Conservation (phyloP, 805 yeast genomes). For the Cyberlindnera mycetangii region DNA sequence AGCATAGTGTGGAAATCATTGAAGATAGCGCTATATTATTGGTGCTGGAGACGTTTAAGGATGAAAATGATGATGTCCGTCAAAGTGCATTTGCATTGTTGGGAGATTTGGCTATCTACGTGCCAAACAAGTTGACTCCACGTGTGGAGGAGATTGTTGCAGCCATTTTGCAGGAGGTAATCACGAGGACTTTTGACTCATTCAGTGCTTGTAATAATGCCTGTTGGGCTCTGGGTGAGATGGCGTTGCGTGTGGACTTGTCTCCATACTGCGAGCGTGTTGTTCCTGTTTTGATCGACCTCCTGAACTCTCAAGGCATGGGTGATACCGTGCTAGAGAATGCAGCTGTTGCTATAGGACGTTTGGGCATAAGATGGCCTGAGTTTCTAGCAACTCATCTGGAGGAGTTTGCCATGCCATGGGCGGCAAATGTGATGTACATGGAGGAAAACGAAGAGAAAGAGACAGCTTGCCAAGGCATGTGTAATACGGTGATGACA, state of each 20-base stretch:
- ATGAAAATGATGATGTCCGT: conserved; percentile 80
- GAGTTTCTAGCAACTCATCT: conserved; percentile 57
- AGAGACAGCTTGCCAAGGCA: conserved; percentile 82
- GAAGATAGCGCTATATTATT: conserved; percentile 53
- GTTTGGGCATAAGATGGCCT: conserved; percentile 68
- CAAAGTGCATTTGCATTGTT: conserved; percentile 87
- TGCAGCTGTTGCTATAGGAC: conserved; percentile 84
- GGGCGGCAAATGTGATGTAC: conserved; percentile 69
- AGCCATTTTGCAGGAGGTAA: conserved; percentile 68
- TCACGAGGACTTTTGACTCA: conserved; percentile 45
- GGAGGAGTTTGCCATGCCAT: conserved; percentile 53
- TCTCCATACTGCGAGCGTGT: conserved; percentile 53
- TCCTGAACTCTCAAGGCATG: conserved; percentile 55
- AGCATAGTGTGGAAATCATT: conserved; percentile 56
- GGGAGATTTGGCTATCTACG: conserved; percentile 80
- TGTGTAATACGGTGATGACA: conserved; percentile 62
- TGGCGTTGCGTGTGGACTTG: conserved; percentile 57
- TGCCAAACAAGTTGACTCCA: conserved; percentile 34
- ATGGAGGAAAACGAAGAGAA: conserved; percentile 84
- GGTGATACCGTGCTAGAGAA: conserved; percentile 70
- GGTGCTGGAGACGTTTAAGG: conserved; percentile 67
- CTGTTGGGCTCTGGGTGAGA: conserved; percentile 91
- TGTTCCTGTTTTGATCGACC: conserved; percentile 53
- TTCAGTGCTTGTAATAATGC: conserved; percentile 82
- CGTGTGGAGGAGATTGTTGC: conserved; percentile 51